Evolutionary conservation across 352 stramenopile genomes (phyloP).

Genomic region (Globisporangium lucens): DNA sequence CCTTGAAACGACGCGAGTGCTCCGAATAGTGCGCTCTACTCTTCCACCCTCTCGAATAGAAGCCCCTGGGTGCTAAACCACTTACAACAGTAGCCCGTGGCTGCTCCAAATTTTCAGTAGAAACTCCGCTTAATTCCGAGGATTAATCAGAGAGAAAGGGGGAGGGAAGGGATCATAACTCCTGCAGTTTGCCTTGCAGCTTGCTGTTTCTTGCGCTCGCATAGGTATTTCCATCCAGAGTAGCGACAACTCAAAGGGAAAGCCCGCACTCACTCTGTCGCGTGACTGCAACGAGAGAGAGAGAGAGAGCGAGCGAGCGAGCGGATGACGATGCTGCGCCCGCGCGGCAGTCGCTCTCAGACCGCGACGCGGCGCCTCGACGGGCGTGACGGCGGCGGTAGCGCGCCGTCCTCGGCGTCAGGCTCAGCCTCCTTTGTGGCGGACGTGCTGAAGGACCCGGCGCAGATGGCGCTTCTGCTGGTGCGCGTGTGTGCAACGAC

Average conservation of each 20-base stretch:
- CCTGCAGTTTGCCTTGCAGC: neutral
- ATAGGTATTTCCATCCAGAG: neutral
- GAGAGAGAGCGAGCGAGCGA: neutral
- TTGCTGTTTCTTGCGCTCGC: neutral
- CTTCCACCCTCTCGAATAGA: conserved; percentile 6
- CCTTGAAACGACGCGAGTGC: conserved; percentile 3
- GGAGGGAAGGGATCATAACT: conserved; percentile 8
- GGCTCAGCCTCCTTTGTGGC: conserved; percentile 3
- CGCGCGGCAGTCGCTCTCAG: neutral
- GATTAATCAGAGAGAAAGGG: conserved; percentile 15
- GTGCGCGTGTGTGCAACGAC: conserved; percentile 30
- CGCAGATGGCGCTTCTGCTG: conserved; percentile 42
- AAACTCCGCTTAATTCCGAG: conserved; percentile 9
- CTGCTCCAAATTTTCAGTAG: neutral
- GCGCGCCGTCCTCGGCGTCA: neutral
- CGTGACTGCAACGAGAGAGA: neutral
- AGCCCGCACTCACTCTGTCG: neutral
- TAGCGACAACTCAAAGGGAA: neutral
- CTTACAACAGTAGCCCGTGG: neutral
- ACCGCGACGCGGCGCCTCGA: conserved; percentile 2
- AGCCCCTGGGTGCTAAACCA: neutral
- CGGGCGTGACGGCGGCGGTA: neutral
- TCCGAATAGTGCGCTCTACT: neutral
- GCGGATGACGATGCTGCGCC: conserved; percentile 1
- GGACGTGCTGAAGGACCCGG: conserved; percentile 33